Evolutionary conservation across 2,329 filamentous ascomycete species (phyloP).

Genomic region (Rasamsonia emersonii): DNA sequence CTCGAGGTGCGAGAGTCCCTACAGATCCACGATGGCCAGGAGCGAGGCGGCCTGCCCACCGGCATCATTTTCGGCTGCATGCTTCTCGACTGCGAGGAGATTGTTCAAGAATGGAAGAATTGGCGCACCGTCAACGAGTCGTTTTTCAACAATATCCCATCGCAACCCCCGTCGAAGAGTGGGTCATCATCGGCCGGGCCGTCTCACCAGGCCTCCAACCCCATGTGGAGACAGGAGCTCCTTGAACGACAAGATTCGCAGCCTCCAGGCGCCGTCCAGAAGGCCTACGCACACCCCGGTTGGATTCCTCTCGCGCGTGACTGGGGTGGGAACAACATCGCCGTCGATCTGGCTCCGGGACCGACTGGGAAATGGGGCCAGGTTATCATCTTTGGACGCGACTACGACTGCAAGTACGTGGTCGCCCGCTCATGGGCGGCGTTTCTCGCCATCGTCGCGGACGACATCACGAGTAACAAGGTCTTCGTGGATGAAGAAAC

Average conservation of each 20-base stretch:
- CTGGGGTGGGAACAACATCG: conserved; percentile 97
- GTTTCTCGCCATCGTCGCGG: conserved; percentile 77
- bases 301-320: conserved; percentile 97
- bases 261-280: conserved; percentile 77
- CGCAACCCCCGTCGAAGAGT: conserved; percentile 60
- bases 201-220: conserved; percentile 47
- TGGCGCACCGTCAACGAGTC: conserved; percentile 92
- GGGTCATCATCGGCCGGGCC: conserved; percentile 55
- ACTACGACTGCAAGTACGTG: conserved; percentile 98
- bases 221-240: conserved; percentile 77
- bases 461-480: conserved; percentile 83
- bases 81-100: conserved; percentile 96
- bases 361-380: conserved; percentile 90
- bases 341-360: conserved; percentile 84
- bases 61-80: conserved; percentile 91
- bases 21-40: conserved; percentile 90
- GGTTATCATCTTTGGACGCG: conserved; percentile 89
- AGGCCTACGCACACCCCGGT: conserved; percentile 82
- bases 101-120: conserved; percentile 94
- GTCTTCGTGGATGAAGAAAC: conserved; percentile 89
- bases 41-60: conserved; percentile 81
- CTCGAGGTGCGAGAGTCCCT: conserved; percentile 90
- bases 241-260: conserved; percentile 79
- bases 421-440: conserved; percentile 84
- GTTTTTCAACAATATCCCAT: conserved; percentile 57